Evolutionary conservation across 2,329 filamentous ascomycete genomes (phyloP), one percentile per base, ranked within the genome.

Genomic region (Fusarium chaquense): DNA sequence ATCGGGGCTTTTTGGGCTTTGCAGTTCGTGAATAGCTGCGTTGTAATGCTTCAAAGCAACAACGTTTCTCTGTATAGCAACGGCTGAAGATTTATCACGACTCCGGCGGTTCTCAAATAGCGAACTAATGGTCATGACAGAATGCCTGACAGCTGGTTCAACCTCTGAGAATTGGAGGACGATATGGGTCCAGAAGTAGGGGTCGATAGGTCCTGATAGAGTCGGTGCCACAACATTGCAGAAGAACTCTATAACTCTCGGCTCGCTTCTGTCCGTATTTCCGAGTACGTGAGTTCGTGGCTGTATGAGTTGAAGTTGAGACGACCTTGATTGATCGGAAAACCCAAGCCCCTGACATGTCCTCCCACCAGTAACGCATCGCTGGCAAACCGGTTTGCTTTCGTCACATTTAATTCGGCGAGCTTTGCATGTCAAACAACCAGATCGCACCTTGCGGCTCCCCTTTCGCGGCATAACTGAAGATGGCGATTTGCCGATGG

Each of bases 131-230:
- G 59, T 64, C 52, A 64, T 32, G 28, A 71, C 41, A 35, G 68
- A 65, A 8, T 71, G 64, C 11, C 57, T 45, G 2, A 71, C 65
- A 8, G 64, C 60, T 12, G 67, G 64, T 35, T 67, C 60, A 18
- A 57, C 43, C 26, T 68, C 51, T 6, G 67, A 51, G 20, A 71
- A 71, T n/a, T 66, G 69, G 20, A 71, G 43, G 13, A 71, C 68
- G 5, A 66, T 45, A 41, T 62, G 47, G 1, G 68, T 71, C 69
- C 69, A 71, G 35, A 71, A 71, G 38, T 69, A 66, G 11, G 68
- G 51, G 12, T 71, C 69, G 3, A 54, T 57, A 13, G 67, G 64
- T 0, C 68, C 68, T 1, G 69, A 69, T 4, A 71, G 18, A 5
- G 50, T 54, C 4, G 69, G 69, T 26, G 67, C 68, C 6, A 52